Conservation (phyloP, 192 early-diverging fungal species). For the Podila verticillata region DNA sequence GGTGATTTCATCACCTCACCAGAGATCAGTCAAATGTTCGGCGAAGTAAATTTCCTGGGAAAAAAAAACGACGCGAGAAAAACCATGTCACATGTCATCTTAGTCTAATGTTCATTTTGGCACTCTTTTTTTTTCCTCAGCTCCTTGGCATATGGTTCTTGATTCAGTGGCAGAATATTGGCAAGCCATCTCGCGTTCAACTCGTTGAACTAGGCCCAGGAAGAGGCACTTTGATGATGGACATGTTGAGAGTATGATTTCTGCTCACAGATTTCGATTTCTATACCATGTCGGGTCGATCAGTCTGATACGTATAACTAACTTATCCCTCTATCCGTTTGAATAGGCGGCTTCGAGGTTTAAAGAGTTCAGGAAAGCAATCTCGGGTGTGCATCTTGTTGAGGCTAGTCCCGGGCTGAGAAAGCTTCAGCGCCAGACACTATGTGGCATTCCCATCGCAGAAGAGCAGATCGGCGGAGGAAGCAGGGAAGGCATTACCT, state of each 20-base stretch:
- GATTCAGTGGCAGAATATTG: conserved; percentile 80
- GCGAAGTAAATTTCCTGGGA: conserved; percentile 69
- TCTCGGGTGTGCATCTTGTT: conserved; percentile 80
- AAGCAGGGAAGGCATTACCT: conserved; percentile 34
- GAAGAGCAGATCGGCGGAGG: conserved; percentile 39
- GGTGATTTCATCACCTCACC: conserved; percentile 98
- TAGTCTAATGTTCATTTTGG: neutral
- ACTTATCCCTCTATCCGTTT: conserved; percentile 1
- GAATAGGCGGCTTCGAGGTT: conserved; percentile 71
- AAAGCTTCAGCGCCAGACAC: conserved; percentile 64
- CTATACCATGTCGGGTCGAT: neutral
- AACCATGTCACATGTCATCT: neutral
- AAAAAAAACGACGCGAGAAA: neutral
- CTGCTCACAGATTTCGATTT: too few relatives aligned
- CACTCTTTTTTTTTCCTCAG: conserved; percentile 32
- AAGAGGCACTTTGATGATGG: conserved; percentile 92
- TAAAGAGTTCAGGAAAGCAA: conserved; percentile 66
- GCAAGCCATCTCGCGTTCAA: conserved; percentile 64
- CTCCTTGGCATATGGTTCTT: conserved; percentile 91
- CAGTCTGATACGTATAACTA: neutral
- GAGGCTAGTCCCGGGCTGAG: conserved; percentile 87
- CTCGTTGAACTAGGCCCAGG: conserved; percentile 92
- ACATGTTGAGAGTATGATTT: conserved; percentile 80
- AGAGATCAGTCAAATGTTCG: conserved; percentile 98
- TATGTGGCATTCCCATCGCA: conserved; percentile 53